Percentiles rank a stretch among this genome's conserved stretches.
These are phyloP conservation scores for Stachybotrys chlorohalonatus DNA, from an alignment of 2,329 filamentous ascomycete genomes.

Conservation along the genomic window DNA sequence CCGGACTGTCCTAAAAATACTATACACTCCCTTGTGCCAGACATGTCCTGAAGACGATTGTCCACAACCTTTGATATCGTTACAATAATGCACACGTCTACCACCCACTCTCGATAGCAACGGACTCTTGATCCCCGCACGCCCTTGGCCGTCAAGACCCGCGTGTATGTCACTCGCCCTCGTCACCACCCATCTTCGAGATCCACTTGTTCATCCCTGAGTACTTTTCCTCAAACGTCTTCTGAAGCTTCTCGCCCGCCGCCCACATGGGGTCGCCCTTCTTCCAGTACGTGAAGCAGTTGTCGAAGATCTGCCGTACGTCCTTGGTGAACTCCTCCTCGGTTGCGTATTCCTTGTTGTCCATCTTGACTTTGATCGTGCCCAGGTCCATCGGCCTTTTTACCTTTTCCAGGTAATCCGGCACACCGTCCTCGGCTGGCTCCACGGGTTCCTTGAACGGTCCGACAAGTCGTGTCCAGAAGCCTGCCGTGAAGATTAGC, in stretches of 20 bases:
- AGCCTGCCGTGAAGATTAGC: slow-evolving; percentile 31
- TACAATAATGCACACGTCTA: not conserved
- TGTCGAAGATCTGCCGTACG: slow-evolving; percentile 53
- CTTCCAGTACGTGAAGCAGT: slow-evolving; percentile 57
- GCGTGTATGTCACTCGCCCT: slow-evolving; percentile 13
- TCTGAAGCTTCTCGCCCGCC: slow-evolving; percentile 48
- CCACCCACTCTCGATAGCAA: not conserved
- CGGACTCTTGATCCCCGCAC: too few species aligned
- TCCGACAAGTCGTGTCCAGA: slow-evolving; percentile 57
- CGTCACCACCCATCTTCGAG: slow-evolving; percentile 37
- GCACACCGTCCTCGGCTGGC: slow-evolving; percentile 46
- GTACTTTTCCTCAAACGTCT: slow-evolving; percentile 50
- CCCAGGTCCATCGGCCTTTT: slow-evolving; percentile 53
- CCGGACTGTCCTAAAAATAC: not conserved
- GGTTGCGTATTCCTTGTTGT: slow-evolving; percentile 38
- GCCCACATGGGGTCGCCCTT: slow-evolving; percentile 44
- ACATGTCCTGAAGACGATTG: too few species aligned
- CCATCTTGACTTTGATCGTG: slow-evolving; percentile 53
- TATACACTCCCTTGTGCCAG: not conserved
- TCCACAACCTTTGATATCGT: too few species aligned
- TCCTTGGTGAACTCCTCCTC: slow-evolving; percentile 47
- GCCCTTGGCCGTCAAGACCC: too few species aligned
- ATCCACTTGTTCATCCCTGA: slow-evolving; percentile 52
- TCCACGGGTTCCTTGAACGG: slow-evolving; percentile 53
- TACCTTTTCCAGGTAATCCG: slow-evolving; percentile 53